phyloP scores from a whole-genome alignment of 176 grass and related monocot genomes.

The Triticum turgidum region DNA sequence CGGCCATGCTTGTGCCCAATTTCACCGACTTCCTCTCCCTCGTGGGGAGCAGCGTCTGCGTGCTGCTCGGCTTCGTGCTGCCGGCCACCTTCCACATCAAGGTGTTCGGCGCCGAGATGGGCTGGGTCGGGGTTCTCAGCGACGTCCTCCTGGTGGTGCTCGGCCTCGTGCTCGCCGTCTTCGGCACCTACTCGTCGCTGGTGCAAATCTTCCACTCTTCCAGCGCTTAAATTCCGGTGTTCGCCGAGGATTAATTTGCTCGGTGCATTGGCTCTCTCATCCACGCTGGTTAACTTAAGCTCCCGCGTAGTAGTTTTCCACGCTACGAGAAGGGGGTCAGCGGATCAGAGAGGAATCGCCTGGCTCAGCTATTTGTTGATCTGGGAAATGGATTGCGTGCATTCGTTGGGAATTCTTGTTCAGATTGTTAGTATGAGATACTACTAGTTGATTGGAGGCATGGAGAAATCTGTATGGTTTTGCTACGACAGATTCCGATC shows the following conservation, averaged over 20 bases:
- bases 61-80: constrained; percentile 83
- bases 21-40: constrained; percentile 91
- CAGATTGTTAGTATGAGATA: neutral
- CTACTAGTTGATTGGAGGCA: neutral
- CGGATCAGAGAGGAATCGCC: constrained; percentile 11
- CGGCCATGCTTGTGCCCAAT: constrained; percentile 77
- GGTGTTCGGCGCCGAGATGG: constrained; percentile 71
- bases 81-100: constrained; percentile 87
- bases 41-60: constrained; percentile 88
- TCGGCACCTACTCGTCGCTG: constrained; percentile 88
- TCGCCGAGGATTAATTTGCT: neutral
- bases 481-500: constrained; percentile 17
- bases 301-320: neutral
- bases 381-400: constrained; percentile 22
- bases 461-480: constrained; percentile 29
- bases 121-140: constrained; percentile 36
- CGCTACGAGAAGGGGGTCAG: neutral
- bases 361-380: constrained; percentile 23
- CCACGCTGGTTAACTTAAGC: neutral
- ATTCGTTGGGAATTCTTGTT: neutral
- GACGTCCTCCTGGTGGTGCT: constrained; percentile 53
- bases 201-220: constrained; percentile 70
- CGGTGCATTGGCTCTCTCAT: constrained; percentile 19
- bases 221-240: constrained; percentile 18
- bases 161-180: constrained; percentile 57